phyloP scores from a whole-genome alignment of 192 early-diverging fungal species.

The Coemansia sp. region DNA sequence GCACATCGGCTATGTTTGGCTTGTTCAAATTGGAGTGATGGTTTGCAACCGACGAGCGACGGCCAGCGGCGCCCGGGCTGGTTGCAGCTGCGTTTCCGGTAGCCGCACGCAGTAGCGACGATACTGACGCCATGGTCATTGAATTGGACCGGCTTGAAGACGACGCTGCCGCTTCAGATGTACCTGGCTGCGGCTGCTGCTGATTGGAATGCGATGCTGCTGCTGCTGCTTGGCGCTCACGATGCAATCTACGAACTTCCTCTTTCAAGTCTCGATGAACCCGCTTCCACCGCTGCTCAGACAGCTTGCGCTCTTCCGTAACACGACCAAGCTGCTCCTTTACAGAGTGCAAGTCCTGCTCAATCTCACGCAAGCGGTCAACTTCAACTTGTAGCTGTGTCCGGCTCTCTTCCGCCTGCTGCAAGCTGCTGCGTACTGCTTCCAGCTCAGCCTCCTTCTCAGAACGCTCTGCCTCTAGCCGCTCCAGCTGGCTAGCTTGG shows the following conservation, averaged over 20 bases:
- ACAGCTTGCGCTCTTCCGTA: constrained; percentile 41
- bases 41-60: not conserved
- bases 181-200: not conserved
- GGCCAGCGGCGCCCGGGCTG: not conserved
- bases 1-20: not conserved
- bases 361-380: constrained; percentile 43
- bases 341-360: constrained; percentile 25
- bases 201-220: not conserved
- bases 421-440: constrained; percentile 36
- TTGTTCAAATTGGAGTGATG: constrained; percentile 1
- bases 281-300: constrained; percentile 51
- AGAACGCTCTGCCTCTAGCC: constrained; percentile 31
- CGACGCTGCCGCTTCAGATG: constrained; percentile 5
- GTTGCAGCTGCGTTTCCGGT: constrained; percentile 28
- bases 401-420: constrained; percentile 28
- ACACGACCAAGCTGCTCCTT: constrained; percentile 26
- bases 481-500: constrained; percentile 29
- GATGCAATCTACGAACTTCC: constrained; percentile 47
- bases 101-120: constrained; percentile 48
- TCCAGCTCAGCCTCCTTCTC: constrained; percentile 49
- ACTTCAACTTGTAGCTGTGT: constrained; percentile 33
- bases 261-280: constrained; percentile 53
- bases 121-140: constrained; percentile 46
- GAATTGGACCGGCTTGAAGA: constrained; percentile 39
- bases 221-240: constrained; percentile 19